Conservation (phyloP, 257 asterid genomes). For the Prunella vulgaris region DNA sequence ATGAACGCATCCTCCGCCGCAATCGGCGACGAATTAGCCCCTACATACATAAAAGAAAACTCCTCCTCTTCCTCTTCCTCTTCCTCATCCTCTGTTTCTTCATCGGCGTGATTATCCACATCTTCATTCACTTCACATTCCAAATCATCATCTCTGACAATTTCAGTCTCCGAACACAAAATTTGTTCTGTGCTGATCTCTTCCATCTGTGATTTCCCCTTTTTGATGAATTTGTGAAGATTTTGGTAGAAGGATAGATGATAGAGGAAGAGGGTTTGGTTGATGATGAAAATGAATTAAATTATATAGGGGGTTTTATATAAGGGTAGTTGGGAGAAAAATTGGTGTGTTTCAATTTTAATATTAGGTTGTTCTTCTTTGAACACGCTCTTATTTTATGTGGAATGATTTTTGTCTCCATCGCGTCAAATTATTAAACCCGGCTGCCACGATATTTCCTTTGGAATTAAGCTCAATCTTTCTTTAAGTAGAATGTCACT, state of each 20-base stretch:
- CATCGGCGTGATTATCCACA: constrained; percentile 11
- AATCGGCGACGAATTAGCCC: constrained; percentile 44
- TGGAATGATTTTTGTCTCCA: constrained; percentile 19
- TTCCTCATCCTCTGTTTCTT: constrained; percentile 13
- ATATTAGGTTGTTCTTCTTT: constrained; percentile 24
- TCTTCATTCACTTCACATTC: constrained; percentile 14
- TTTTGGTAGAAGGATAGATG: constrained; percentile 1
- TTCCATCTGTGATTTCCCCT: constrained; percentile 6
- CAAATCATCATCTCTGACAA: constrained; percentile 20
- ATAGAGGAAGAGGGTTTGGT: neutral
- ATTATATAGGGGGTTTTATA: constrained; percentile 14
- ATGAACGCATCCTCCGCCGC: constrained; percentile 84
- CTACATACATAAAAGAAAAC: constrained; percentile 58
- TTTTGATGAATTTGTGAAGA: neutral
- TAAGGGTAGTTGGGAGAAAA: constrained; percentile 2
- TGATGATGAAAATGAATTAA: constrained; percentile 16
- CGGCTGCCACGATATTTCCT: constrained; percentile 14
- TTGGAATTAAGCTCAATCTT: neutral
- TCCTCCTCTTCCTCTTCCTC: constrained; percentile 44
- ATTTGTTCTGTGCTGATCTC: constrained; percentile 4
- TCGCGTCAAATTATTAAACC: neutral
- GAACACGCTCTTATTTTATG: constrained; percentile 25
- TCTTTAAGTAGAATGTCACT: neutral
- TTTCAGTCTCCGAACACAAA: constrained; percentile 10
- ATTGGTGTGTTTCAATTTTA: constrained; percentile 1